Evolutionary conservation across 306 rosid genomes (phyloP), one percentile per base, ranked within the genome.

Genomic region (Cucumis melo): DNA sequence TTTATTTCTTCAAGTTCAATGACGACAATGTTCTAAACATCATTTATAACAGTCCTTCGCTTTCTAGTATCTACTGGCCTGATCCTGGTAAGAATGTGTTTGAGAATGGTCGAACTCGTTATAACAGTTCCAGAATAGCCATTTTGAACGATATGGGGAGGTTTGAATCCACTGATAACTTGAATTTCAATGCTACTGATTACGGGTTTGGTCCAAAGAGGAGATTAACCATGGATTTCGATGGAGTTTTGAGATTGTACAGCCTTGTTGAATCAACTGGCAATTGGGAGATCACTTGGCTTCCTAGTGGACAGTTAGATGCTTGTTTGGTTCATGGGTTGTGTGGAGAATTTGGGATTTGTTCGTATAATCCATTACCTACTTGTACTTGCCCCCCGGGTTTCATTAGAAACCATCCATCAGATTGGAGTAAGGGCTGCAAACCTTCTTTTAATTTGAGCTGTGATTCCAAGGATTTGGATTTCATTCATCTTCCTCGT

Each of bases 341-440:
- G 5, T 84, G 85, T 39, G 87, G 87, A 8, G 79, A 63, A 19
- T 75, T 55, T 42, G 87, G 83, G 2, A 62, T 81, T 17, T 84
- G 85, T 38, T 36, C 59, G 19, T 84, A 79, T 42, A 81, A 23
- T 57, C 75, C 74, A 71, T 62, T 75, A 21, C 87, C 85, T 20
- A 55, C 75, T 76, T 84, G 87, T 44, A 16, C 36, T 16, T 79
- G 85, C 54, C 88, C 88, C 68, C 17, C 16, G 48, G 86, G 84
- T 16, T 82, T 85, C 51, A 7, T 14, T 10, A 23, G 42, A 54
- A 67, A n/a, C 0, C 78, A 85, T 72, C 19, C 55, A 73, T 82
- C 85, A 1, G 88, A 85, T 39, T 61, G 83, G 82, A 77, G 77
- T 1, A 85, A 82, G 67, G 88, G 88, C 6, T 85, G 88, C 70